Percentiles rank a stretch among this genome's conserved stretches.
These are phyloP conservation scores for Isoetes engelmannii DNA, from an alignment of 83 land plant species.

Conservation along the genomic window DNA sequence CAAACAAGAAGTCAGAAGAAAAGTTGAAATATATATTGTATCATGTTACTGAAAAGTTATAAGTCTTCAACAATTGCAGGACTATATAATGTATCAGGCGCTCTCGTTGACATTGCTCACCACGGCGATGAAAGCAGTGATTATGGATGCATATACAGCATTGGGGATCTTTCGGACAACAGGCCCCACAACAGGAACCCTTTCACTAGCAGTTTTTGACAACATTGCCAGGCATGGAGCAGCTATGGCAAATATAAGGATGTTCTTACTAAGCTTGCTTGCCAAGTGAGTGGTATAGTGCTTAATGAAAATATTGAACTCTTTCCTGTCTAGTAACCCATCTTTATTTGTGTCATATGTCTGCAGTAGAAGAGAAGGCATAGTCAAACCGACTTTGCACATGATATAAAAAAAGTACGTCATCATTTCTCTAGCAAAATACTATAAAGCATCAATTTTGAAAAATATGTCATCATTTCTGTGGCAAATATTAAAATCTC, in stretches of 20 bases:
- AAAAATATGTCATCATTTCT: not conserved
- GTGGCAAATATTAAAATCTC: no score
- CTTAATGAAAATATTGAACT: conserved; percentile 42
- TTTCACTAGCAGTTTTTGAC: conserved; percentile 49
- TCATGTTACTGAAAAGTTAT: no score
- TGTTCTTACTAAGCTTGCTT: conserved; percentile 24
- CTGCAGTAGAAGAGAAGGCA: conserved; percentile 20
- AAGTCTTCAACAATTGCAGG: no score
- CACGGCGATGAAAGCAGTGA: conserved; percentile 36
- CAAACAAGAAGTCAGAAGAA: no score
- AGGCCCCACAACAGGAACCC: conserved; percentile 50
- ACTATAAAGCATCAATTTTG: no score
- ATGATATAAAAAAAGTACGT: not conserved
- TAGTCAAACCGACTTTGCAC: not conserved
- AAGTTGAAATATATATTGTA: no score
- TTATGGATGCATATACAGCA: conserved; percentile 45
- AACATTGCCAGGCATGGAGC: conserved; percentile 52
- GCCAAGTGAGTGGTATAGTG: conserved; percentile 35
- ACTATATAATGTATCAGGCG: no score
- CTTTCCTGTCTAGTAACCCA: conserved; percentile 47
- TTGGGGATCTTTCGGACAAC: conserved; percentile 48
- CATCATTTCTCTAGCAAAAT: not conserved
- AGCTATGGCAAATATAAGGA: conserved; percentile 36
- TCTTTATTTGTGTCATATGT: conserved; percentile 38
- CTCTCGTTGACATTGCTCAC: conserved; percentile 19